Conservation (phyloP, 345 rosid species). For the Erucastrum elatum region DNA sequence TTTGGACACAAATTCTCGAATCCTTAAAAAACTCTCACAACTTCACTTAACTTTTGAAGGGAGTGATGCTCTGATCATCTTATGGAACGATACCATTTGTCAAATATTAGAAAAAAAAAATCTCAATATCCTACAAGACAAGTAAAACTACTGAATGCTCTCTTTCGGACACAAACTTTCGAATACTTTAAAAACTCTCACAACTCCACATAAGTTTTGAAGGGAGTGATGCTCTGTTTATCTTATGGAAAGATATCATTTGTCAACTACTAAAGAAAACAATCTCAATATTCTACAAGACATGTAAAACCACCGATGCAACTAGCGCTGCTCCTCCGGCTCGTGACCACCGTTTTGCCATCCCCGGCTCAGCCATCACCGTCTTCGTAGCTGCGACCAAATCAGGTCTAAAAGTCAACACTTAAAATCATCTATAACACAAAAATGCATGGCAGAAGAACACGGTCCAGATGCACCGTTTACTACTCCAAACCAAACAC, state of each 20-base stretch:
- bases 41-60: not conserved
- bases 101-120: not conserved
- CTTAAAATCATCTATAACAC: not conserved
- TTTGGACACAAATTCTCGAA: not conserved
- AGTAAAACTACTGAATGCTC: slow-evolving; percentile 10
- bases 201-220: slow-evolving; percentile 1
- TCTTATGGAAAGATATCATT: not conserved
- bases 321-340: slow-evolving; percentile 15
- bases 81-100: not conserved
- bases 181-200: not conserved
- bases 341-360: slow-evolving; percentile 24
- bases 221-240: not conserved
- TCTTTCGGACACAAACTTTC: not conserved
- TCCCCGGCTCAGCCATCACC: slow-evolving; percentile 5
- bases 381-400: slow-evolving; percentile 8
- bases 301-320: slow-evolving; percentile 20
- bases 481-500: slow-evolving; percentile 21
- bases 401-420: slow-evolving; percentile 18
- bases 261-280: not conserved
- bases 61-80: not conserved
- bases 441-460: slow-evolving; percentile 9
- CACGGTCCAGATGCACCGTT: not conserved
- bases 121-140: not conserved
- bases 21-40: not conserved
- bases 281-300: slow-evolving; percentile 6